A percentile compares a stretch with the other conserved stretches of the same genome.
Evolutionary conservation across 1,284 basidiomycete species (phyloP).

Genomic region (Ustilago nuda): DNA sequence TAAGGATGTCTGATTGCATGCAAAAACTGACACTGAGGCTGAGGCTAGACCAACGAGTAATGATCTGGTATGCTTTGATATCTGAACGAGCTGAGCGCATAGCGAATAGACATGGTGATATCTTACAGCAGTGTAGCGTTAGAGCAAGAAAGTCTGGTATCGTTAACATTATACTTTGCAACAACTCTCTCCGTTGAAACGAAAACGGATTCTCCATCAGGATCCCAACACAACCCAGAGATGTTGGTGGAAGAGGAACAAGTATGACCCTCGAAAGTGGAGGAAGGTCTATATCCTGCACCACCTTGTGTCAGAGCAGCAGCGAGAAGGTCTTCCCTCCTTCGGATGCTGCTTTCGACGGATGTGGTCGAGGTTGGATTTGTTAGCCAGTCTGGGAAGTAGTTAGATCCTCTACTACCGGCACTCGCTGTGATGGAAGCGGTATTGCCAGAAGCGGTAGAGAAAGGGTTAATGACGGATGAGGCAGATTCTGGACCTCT

Average conservation of each 20-base stretch:
- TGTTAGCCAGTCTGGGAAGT: slow-evolving; percentile 19
- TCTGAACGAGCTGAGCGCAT: neutral
- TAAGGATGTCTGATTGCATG: neutral
- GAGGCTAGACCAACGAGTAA: neutral
- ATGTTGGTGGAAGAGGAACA: slow-evolving; percentile 31
- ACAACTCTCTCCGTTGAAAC: slow-evolving; percentile 44
- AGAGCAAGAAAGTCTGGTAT: slow-evolving; percentile 17
- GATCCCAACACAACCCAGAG: slow-evolving; percentile 56
- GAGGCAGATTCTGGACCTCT: neutral
- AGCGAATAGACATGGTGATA: too few species aligned
- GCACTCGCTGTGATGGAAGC: neutral
- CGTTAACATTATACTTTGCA: slow-evolving; percentile 38
- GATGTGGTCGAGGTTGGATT: slow-evolving; percentile 16
- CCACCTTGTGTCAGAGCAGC: slow-evolving; percentile 6
- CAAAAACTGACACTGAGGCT: neutral
- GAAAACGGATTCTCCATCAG: slow-evolving; percentile 47
- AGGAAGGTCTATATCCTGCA: neutral
- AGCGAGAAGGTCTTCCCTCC: slow-evolving; percentile 11
- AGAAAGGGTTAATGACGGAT: neutral
- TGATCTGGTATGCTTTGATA: neutral
- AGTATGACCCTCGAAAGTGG: neutral
- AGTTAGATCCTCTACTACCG: slow-evolving; percentile 7
- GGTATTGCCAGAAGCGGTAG: neutral
- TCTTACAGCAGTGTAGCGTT: slow-evolving; percentile 18
- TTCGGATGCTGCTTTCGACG: neutral